phyloP scores from a whole-genome alignment of 306 rosid genomes.

The Cicer arietinum region DNA sequence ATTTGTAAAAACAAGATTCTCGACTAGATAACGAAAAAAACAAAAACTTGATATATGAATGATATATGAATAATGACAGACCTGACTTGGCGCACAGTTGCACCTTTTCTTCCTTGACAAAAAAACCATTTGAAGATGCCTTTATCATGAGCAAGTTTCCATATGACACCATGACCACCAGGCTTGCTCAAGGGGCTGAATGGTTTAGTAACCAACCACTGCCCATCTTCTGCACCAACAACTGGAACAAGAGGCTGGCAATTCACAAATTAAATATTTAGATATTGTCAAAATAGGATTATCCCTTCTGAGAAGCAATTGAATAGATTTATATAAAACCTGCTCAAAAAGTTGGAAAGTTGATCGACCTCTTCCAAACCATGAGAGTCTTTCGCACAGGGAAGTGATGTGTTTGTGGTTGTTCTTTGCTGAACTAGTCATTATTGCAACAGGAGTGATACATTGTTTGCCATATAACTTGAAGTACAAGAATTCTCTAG shows the following conservation, averaged over 20 bases:
- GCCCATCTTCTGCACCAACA: slow-evolving; percentile 84
- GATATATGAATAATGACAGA: slow-evolving; percentile 46
- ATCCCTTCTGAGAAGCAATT: slow-evolving; percentile 34
- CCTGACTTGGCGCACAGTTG: slow-evolving; percentile 97
- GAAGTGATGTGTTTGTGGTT: slow-evolving; percentile 74
- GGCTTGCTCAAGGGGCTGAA: slow-evolving; percentile 89
- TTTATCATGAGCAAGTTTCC: slow-evolving; percentile 94
- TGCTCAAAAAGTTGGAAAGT: slow-evolving; percentile 93
- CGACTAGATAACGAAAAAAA: slow-evolving; percentile 28
- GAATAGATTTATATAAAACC: slow-evolving; percentile 61
- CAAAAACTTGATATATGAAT: slow-evolving; percentile 27
- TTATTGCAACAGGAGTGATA: slow-evolving; percentile 93
- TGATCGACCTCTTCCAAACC: slow-evolving; percentile 98
- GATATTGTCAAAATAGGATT: slow-evolving; percentile 40
- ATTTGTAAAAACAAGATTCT: slow-evolving; percentile 39
- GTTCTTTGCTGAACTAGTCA: slow-evolving; percentile 97
- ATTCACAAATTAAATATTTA: slow-evolving; percentile 50
- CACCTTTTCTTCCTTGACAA: slow-evolving; percentile 88
- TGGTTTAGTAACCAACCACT: slow-evolving; percentile 80
- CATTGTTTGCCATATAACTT: slow-evolving; percentile 88
- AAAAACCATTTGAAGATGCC: slow-evolving; percentile 94
- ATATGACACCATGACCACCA: slow-evolving; percentile 96
- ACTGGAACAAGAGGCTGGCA: slow-evolving; percentile 98
- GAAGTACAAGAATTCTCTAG: slow-evolving; percentile 94
- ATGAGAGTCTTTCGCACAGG: slow-evolving; percentile 79